phyloP scores from a whole-genome alignment of 2,329 filamentous ascomycete species.

The Cadophora luteo-olivacea region DNA sequence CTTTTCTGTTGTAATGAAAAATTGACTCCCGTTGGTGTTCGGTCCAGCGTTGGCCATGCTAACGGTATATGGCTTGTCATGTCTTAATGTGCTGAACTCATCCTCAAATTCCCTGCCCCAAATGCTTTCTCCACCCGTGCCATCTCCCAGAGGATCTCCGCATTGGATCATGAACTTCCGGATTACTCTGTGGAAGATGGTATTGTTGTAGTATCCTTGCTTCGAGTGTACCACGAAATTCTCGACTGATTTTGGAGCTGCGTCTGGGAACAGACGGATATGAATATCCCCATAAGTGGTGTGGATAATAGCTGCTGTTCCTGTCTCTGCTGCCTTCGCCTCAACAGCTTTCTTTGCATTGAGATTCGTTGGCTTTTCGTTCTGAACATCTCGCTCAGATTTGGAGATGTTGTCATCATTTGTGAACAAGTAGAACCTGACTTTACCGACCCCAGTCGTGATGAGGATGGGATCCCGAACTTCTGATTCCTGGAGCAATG shows the following conservation, averaged over 20 bases:
- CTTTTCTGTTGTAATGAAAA: conserved; percentile 98
- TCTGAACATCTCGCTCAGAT: conserved; percentile 87
- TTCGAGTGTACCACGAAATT: conserved; percentile 95
- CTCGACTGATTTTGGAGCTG: conserved; percentile 92
- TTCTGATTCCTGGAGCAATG: conserved; percentile 90
- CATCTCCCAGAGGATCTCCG: conserved; percentile 86
- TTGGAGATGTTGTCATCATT: conserved; percentile 86
- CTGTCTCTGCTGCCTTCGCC: conserved; percentile 72
- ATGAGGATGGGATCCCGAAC: conserved; percentile 88
- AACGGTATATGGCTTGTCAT: conserved; percentile 95
- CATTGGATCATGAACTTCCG: conserved; percentile 97
- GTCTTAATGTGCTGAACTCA: conserved; percentile 88
- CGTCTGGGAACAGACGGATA: conserved; percentile 89
- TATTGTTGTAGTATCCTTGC: conserved; percentile 94
- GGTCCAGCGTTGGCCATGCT: conserved; percentile 98
- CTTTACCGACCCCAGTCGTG: conserved; percentile 82
- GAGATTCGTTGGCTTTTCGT: conserved; percentile 82
- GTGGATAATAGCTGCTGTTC: conserved; percentile 83
- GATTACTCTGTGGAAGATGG: conserved; percentile 97
- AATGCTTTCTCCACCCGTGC: conserved; percentile 88
- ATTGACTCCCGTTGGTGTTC: conserved; percentile 94
- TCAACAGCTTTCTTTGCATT: conserved; percentile 60
- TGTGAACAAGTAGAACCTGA: conserved; percentile 97
- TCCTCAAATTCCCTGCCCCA: conserved; percentile 94
- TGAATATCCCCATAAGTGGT: conserved; percentile 95